Base-by-base conservation (phyloP, 148 eudicot genomes). In the Bassia scoparia region DNA sequence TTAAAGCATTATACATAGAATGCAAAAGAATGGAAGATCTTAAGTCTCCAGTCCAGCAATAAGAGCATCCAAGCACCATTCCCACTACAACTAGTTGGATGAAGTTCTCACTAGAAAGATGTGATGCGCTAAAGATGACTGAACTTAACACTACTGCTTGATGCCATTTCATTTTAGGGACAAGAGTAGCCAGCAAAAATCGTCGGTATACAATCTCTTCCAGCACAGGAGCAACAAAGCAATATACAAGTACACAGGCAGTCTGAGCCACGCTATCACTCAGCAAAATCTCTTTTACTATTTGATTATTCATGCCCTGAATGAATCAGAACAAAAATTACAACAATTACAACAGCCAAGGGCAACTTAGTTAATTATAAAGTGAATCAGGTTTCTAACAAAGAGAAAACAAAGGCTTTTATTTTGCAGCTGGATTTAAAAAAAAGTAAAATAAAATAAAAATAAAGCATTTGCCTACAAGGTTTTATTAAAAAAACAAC, bases 121-220 rank as follows among this genome's bases (percentile, higher is more conserved):
- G 98, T 35, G 91, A 77, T 29, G 86, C 89, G 43, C 97, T 87
- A 52, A 94, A 94, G 59, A 89, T 44, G 29, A 84, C 72, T 34
- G 97, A 91, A 76, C 98, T 94, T 60, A 90, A 56, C 33, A 81
- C 26, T 13, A 94, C 85, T 20, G 97, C 97, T 72, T 81, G 79
- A 37, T 72, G 84, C 97, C 97, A 94, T 72, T 88, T 59, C 89
- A 89, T 89, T 29, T 63, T 69, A 44, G 88, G 71, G 49, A 87
- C 70, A 26, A 94, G 93, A 70, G 88, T 84, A 20, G 89, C 76
- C 70, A 91, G 58, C 7, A 94, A 74, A 74, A 84, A 86, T 29
- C 97, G 86, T 81, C 98, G 83, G 83, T 94, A 94, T 15, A 91
- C 83, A 65, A 86, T 74, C 80, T 94, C 98, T 74, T 94, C 97